Evolutionary conservation across 768 basidiomycete species (phyloP).

Genomic region (Podaxis rugospora): DNA sequence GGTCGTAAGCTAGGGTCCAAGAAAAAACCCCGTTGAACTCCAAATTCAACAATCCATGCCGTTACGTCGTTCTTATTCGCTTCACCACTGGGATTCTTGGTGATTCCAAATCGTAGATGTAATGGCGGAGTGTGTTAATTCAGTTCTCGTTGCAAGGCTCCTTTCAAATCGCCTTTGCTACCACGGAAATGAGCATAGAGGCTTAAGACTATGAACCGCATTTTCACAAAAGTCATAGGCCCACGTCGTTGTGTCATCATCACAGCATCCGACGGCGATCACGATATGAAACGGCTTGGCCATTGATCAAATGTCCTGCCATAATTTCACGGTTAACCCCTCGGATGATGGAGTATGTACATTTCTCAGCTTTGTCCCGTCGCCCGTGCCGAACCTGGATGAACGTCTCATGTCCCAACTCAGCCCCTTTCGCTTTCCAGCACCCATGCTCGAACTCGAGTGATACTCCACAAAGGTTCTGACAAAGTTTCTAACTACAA

Average conservation of each 20-base stretch:
- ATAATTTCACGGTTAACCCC: background rate
- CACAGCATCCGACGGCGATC: background rate
- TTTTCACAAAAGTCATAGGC: background rate
- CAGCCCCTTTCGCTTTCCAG: background rate
- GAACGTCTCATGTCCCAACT: background rate
- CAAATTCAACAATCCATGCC: background rate
- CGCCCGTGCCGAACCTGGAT: background rate
- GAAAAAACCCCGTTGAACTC: background rate
- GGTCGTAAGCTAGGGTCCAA: background rate
- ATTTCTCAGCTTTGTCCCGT: background rate
- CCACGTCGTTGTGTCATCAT: background rate
- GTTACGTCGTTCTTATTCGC: background rate
- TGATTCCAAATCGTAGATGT: background rate
- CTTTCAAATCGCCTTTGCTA: background rate
- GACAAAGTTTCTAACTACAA: background rate
- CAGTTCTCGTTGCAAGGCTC: background rate
- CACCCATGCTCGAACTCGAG: background rate
- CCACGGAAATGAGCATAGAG: background rate
- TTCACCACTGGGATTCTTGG: conserved; percentile 2
- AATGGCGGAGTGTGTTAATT: conserved; percentile 1
- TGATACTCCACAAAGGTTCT: background rate
- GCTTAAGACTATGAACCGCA: background rate
- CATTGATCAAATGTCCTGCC: background rate
- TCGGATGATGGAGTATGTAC: background rate
- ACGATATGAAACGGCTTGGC: background rate